Evolutionary conservation across 73 alveolate species (phyloP).

Genomic region (Halteria grandinella): DNA sequence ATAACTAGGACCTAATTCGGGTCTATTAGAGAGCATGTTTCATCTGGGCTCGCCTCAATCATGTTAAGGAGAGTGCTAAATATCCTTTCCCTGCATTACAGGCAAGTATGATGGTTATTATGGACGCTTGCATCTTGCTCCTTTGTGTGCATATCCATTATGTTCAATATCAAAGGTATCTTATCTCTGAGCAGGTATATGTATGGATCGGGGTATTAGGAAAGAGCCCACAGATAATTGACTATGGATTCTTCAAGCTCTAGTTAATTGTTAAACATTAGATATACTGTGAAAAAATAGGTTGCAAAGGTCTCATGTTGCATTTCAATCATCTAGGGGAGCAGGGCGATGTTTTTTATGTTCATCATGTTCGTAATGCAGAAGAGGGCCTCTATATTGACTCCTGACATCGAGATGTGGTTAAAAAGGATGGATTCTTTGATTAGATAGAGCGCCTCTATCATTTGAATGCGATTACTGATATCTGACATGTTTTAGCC

Average conservation of each 20-base stretch:
- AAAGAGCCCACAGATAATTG: slow-evolving; percentile 58
- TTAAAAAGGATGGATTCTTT: slow-evolving; percentile 49
- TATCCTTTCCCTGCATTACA: slow-evolving; percentile 49
- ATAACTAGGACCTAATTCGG: too few relatives aligned
- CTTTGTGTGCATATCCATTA: slow-evolving; percentile 26
- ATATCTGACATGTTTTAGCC: slow-evolving; percentile 23
- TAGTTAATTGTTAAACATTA: slow-evolving; percentile 46
- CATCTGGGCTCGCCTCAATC: too few relatives aligned
- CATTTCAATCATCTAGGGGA: slow-evolving; percentile 12
- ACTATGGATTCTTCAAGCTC: slow-evolving; percentile 67
- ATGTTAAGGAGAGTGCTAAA: slow-evolving; percentile 60
- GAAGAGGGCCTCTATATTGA: slow-evolving; percentile 64
- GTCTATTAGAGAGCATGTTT: too few relatives aligned
- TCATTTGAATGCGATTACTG: slow-evolving; percentile 16
- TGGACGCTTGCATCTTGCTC: slow-evolving; percentile 32
- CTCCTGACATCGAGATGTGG: slow-evolving; percentile 46
- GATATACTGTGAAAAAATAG: slow-evolving; percentile 53
- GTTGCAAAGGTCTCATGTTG: slow-evolving; percentile 57
- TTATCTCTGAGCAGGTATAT: slow-evolving; percentile 38
- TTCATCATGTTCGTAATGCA: slow-evolving; percentile 67
- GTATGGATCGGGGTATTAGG: slow-evolving; percentile 45
- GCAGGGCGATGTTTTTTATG: slow-evolving; percentile 52
- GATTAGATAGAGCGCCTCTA: slow-evolving; percentile 54
- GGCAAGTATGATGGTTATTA: slow-evolving; percentile 6
- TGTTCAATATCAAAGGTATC: slow-evolving; percentile 47